Conservation (phyloP, 495 filamentous ascomycete species). For the Hypoxylon perforatum region DNA sequence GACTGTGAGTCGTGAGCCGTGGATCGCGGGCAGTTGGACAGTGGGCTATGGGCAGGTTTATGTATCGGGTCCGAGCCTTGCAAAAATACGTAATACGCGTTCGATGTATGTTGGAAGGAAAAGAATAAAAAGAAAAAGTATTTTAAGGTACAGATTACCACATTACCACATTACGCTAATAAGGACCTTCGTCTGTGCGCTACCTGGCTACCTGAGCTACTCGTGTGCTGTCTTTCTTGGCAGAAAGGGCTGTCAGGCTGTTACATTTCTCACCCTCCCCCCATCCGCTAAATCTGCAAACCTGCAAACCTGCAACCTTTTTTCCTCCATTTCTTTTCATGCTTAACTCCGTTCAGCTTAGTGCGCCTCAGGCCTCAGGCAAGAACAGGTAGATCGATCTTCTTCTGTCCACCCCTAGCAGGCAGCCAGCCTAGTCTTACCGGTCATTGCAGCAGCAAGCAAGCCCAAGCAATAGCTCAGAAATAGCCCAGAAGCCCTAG, state of each 20-base stretch:
- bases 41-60: too few species aligned
- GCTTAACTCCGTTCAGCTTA: conserved; percentile 43
- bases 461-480: too few species aligned
- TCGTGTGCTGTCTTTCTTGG: conserved; percentile 12
- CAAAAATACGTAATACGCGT: conserved; percentile 1
- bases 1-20: too few species aligned
- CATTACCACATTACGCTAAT: too few species aligned
- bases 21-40: too few species aligned
- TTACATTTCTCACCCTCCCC: conserved; percentile 3
- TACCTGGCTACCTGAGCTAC: too few species aligned
- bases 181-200: too few species aligned
- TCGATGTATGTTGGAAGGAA: not conserved
- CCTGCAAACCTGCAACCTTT: too few species aligned
- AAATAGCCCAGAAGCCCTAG: too few species aligned
- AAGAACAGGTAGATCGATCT: conserved; percentile 39
- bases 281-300: not conserved
- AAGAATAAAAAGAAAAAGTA: not conserved
- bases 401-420: not conserved
- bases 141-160: conserved; percentile 1
- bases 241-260: not conserved
- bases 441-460: too few species aligned
- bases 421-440: too few species aligned
- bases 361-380: conserved; percentile 20
- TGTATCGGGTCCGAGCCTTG: not conserved
- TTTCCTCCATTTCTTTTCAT: conserved; percentile 26